These are phyloP conservation scores for Ascochyta rabiei DNA, from an alignment of 2,329 filamentous ascomycete genomes.

Conservation along the genomic window DNA sequence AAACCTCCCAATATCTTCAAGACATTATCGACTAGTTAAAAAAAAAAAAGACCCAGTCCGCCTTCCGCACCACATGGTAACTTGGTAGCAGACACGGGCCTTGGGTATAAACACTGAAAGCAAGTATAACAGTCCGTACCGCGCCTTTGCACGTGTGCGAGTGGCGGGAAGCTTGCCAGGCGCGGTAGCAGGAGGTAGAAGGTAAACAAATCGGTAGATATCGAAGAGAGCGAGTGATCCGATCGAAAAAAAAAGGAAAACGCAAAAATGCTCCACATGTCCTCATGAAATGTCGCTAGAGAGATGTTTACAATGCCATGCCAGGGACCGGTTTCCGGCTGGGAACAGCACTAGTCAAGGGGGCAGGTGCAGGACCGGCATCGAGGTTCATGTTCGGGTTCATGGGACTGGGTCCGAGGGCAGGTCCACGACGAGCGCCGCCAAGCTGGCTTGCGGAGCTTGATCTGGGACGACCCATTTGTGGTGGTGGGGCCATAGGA, in stretches of 20 bases:
- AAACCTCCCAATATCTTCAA: conserved; percentile 31
- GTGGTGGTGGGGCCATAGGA: conserved; percentile 39
- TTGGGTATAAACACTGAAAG: conserved; percentile 29
- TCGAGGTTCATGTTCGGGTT: conserved; percentile 29
- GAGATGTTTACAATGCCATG: conserved; percentile 47
- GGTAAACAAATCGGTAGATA: conserved; percentile 16
- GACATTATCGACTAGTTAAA: conserved; percentile 30
- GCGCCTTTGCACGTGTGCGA: not conserved
- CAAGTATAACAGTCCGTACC: conserved; percentile 10
- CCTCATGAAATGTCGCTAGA: conserved; percentile 30
- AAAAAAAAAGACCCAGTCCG: conserved; percentile 11
- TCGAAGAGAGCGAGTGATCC: conserved; percentile 14
- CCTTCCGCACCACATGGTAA: not conserved
- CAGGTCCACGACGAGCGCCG: conserved; percentile 36
- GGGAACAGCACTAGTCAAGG: conserved; percentile 36
- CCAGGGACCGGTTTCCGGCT: conserved; percentile 56
- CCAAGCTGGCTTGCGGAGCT: conserved; percentile 45
- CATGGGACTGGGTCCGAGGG: conserved; percentile 47
- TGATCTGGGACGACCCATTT: conserved; percentile 43
- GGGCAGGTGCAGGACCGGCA: conserved; percentile 4
- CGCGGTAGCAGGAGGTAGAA: conserved; percentile 11
- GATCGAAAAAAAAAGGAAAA: conserved; percentile 14
- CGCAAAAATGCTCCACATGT: conserved; percentile 22
- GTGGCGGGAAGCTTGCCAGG: conserved; percentile 3
- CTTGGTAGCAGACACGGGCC: conserved; percentile 1